Evolutionary conservation across 2,329 filamentous ascomycete species (phyloP).

Genomic region (Xylaria digitata): DNA sequence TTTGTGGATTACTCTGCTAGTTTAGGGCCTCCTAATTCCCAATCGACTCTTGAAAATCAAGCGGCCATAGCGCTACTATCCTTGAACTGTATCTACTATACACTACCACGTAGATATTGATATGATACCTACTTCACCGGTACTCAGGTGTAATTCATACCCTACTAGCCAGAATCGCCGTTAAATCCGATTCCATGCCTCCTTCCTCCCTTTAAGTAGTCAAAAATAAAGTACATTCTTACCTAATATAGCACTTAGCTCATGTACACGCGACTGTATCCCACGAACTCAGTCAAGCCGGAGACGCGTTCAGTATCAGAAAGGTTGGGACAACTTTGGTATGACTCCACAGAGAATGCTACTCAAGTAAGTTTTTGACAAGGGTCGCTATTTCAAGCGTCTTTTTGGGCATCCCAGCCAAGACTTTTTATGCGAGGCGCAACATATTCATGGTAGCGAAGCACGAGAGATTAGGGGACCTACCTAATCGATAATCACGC

Average conservation of each 20-base stretch:
- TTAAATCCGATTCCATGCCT: background rate
- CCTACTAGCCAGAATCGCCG: conserved; percentile 3
- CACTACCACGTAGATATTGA: background rate
- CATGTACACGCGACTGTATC: background rate
- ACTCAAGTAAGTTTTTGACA: conserved; percentile 23
- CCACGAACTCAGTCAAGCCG: background rate
- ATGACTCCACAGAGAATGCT: conserved; percentile 33
- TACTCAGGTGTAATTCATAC: background rate
- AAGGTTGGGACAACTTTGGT: conserved; percentile 7
- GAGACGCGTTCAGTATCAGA: conserved; percentile 17
- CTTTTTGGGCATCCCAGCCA: conserved; percentile 21
- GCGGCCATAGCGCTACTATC: background rate
- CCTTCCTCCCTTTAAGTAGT: background rate
- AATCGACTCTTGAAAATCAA: background rate
- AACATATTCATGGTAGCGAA: conserved; percentile 12
- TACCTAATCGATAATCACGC: conserved; percentile 23
- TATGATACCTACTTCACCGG: background rate
- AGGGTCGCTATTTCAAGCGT: conserved; percentile 22
- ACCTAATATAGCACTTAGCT: background rate
- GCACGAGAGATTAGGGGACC: conserved; percentile 9
- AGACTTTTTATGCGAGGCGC: conserved; percentile 25
- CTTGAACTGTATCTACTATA: conserved; percentile 3
- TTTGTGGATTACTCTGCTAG: background rate
- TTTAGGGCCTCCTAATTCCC: background rate
- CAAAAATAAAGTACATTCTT: background rate